phyloP scores from a whole-genome alignment of 768 basidiomycete genomes.

The Leucocoprinus leucothites region DNA sequence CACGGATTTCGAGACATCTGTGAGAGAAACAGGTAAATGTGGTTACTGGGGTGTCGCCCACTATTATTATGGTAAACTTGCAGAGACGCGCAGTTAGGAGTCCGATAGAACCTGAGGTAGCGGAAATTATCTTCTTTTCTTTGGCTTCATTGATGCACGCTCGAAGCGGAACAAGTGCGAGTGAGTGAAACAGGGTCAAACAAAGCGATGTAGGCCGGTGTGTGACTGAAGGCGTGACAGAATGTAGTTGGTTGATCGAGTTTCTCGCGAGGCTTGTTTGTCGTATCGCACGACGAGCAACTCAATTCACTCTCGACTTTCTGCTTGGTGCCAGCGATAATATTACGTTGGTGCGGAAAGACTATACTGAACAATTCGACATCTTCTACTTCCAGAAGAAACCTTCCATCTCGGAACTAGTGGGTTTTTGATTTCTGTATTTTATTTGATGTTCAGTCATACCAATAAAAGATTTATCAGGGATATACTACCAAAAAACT shows the following conservation, averaged over 20 bases:
- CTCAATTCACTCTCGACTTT: constrained; percentile 5
- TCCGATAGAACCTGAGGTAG: too few relatives aligned
- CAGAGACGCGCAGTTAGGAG: too few relatives aligned
- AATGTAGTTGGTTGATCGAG: constrained; percentile 19
- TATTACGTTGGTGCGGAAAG: constrained; percentile 9
- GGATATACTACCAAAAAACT: constrained; percentile 19
- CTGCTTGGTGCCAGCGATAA: constrained; percentile 10
- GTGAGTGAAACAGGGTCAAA: constrained; percentile 3
- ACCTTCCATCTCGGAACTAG: neutral
- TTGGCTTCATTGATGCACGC: too few relatives aligned
- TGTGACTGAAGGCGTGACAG: constrained; percentile 11
- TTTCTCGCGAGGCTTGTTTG: constrained; percentile 26
- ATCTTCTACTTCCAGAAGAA: neutral
- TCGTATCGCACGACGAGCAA: constrained; percentile 26
- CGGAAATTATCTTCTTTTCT: too few relatives aligned
- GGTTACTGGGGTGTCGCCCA: too few relatives aligned
- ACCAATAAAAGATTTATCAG: constrained; percentile 33
- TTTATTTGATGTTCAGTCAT: constrained; percentile 28
- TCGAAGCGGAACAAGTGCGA: too few relatives aligned
- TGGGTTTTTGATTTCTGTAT: constrained; percentile 20
- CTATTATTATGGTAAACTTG: too few relatives aligned
- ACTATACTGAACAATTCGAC: neutral
- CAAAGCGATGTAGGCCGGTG: neutral
- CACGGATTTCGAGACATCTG: neutral
- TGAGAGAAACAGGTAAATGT: neutral